phyloP scores from a whole-genome alignment of 2,329 filamentous ascomycete genomes.

The Botrytis medusae region DNA sequence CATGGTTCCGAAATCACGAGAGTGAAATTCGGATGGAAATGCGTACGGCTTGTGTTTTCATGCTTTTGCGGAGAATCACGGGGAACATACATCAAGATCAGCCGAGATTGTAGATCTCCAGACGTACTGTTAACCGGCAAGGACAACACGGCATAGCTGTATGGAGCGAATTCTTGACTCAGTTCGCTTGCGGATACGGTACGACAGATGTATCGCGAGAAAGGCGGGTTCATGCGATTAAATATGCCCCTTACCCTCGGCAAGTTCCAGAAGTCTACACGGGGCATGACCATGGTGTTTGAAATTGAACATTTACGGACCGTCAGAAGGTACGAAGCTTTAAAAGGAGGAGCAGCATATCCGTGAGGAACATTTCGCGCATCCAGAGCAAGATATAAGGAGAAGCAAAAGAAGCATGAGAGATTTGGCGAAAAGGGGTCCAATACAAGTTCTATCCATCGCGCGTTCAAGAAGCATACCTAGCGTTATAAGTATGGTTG shows the following conservation, averaged over 20 bases:
- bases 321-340: not conserved
- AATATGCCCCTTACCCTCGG: not conserved
- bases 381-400: not conserved
- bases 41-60: not conserved
- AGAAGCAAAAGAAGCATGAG: not conserved
- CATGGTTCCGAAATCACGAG: not conserved
- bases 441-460: not conserved
- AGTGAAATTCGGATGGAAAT: not conserved
- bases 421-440: not conserved
- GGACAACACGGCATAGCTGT: not conserved
- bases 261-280: not conserved
- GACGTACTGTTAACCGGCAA: not conserved
- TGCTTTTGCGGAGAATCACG: not conserved
- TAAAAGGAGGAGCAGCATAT: not conserved
- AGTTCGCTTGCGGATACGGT: not conserved
- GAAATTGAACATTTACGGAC: not conserved
- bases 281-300: not conserved
- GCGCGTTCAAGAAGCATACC: not conserved
- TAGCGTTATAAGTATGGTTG: not conserved
- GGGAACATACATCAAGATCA: not conserved
- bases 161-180: not conserved
- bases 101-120: not conserved
- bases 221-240: not conserved
- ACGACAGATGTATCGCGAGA: not conserved
- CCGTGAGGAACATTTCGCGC: not conserved